Conservation (phyloP, 78 protist genomes). For the Dictyostelium capitatum region DNA sequence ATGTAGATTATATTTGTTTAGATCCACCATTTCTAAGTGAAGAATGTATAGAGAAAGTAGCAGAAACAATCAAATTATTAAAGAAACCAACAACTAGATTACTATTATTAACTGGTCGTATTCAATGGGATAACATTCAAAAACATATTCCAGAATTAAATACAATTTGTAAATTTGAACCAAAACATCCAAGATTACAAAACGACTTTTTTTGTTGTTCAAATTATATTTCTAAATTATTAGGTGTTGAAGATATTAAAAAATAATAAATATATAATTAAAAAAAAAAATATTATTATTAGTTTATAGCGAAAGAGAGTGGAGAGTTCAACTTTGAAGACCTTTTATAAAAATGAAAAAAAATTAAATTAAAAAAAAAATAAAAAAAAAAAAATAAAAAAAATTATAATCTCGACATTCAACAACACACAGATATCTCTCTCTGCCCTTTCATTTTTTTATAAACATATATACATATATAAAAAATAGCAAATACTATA, state of each 20-base stretch:
- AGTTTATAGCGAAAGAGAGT: too few relatives aligned
- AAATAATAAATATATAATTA: not conserved
- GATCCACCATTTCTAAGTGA: constrained; percentile 76
- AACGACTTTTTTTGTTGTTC: constrained; percentile 70
- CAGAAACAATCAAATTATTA: constrained; percentile 29
- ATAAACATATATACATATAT: not conserved
- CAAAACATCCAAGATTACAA: constrained; percentile 74
- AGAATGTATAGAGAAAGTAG: constrained; percentile 71
- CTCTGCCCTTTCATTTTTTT: not conserved
- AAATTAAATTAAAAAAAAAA: too few relatives aligned
- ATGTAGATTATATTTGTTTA: constrained; percentile 59
- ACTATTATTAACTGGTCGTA: constrained; percentile 62
- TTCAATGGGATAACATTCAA: constrained; percentile 71
- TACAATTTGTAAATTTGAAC: constrained; percentile 60
- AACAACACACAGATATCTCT: too few relatives aligned
- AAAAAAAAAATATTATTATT: not conserved
- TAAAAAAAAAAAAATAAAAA: too few relatives aligned
- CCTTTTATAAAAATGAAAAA: too few relatives aligned
- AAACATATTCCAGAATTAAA: constrained; percentile 28
- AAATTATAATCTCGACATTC: too few relatives aligned
- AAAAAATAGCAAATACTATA: not conserved
- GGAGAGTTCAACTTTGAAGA: too few relatives aligned
- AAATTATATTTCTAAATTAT: constrained; percentile 40
- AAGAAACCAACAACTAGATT: constrained; percentile 37
- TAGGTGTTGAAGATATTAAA: not conserved